Base-by-base conservation (phyloP, 805 yeast genomes). In the Starmerella floricola region DNA sequence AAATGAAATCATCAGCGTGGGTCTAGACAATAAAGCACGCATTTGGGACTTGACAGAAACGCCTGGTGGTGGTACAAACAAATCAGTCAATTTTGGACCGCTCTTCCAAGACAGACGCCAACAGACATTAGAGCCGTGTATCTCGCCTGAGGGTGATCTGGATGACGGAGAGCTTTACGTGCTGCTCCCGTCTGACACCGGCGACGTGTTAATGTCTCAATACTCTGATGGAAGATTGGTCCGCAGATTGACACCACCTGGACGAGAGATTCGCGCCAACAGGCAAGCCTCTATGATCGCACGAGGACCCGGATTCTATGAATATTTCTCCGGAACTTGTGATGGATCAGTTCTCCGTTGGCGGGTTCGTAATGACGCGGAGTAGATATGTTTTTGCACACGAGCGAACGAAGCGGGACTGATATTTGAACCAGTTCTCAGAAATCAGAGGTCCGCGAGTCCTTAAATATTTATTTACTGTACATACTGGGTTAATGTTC, bases 21-120 rank as follows among this genome's bases (percentile, higher is more conserved):
- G 94, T 0, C 71, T 74, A 39, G 96, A 87, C 58, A 94, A 86
- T 40, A 79, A 75, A 52, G 69, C 84, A 8, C 63, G 85, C 16
- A 74, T 79, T 1, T 87, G 96, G 96, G 78, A 79, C 50, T 62
- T 81, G 60, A 54, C 60, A 11, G 71, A 73, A 0, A 67, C 72
- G 0, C 45, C 47, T 4, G 47, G 46, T 6, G 66, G 67, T 1
- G 67, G 68, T 1, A 56, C 71, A 21, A 82, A 83, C 54, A 73
- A 75, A 48, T 66, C 78, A 27, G 67, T 79, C 26, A 82, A 81
- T 51, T 83, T 78, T 57, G 94, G 94, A 0, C 91, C 93, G 0
- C 63, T 78, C 40, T 73, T 83, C 2, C 69, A 86, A 44, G 81
- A 83, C 59, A 72, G 73, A 50, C 69, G 68, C 34, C 56, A 67